Evolutionary conservation across 202 grass and related monocot genomes (phyloP), one percentile per base, ranked within the genome.

Genomic region (Zizania palustris): DNA sequence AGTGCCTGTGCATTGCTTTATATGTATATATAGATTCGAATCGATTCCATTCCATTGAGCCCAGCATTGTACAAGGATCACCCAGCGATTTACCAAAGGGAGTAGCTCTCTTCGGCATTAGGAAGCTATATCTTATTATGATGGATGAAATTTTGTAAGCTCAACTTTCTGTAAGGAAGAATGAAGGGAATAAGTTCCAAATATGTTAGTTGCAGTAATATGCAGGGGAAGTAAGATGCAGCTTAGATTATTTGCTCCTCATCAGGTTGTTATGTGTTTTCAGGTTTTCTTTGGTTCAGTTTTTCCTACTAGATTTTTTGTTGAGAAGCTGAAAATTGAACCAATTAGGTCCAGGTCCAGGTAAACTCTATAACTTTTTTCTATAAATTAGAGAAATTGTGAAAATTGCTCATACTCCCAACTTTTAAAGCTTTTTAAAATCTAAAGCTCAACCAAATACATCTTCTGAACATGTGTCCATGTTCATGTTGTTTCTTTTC

Each of bases 21-120:
- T 74, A 22, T 89, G 87, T 89, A 78, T 45, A 89, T 89, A 89
- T 73, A 85, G 51, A 80, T 49, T 55, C 36, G 60, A 85, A 85
- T 85, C n/a, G 3, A 72, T 28, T 28, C 28, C 28, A 28, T 85
- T 85, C 72, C 65, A 68, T 89, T 74, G 62, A 85, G 53, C 45
- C 60, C 10, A 71, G 15, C 42, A 39, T 20, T 85, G 86, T 36
- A 78, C 53, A 41, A 20, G 51, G 51, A 68, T 49, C 76, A 77
- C 77, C 14, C 81, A 77, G 76, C 22, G 40, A 22, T 5, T 38
- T 76, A 39, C 12, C n/a, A n/a, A 80, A 67, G 81, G 58, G 77
- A 35, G 40, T 72, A 62, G 69, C 60, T 85, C 60, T 60, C 76
- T 46, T 69, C 16, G 45, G 72, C 45, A 3, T 61, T 77, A 85